Evolutionary conservation across 2,329 filamentous ascomycete genomes (phyloP).

Genomic region (Myriangium duriaei): DNA sequence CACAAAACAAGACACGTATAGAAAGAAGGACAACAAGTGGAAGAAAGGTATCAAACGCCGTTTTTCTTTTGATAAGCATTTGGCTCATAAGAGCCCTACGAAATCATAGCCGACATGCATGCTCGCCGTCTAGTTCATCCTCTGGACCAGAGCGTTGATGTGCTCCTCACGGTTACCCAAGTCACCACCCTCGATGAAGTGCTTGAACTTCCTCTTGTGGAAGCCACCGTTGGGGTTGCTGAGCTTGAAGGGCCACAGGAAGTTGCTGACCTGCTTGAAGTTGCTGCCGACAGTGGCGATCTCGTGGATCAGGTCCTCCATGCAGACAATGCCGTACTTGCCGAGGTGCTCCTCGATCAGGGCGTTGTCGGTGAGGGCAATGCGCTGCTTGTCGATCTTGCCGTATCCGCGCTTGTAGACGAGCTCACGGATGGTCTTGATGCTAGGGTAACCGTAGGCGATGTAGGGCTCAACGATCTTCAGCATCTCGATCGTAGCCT

Average conservation of each 20-base stretch:
- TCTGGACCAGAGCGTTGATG: slow-evolving; percentile 90
- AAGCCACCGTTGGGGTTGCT: slow-evolving; percentile 97
- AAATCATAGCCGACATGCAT: no score
- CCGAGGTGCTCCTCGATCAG: slow-evolving; percentile 94
- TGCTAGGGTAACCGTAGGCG: slow-evolving; percentile 98
- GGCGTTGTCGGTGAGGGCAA: slow-evolving; percentile 92
- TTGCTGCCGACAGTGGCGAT: slow-evolving; percentile 98
- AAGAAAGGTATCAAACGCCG: no score
- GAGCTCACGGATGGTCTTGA: slow-evolving; percentile 97
- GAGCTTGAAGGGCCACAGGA: slow-evolving; percentile 99
- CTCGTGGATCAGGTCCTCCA: slow-evolving; percentile 99
- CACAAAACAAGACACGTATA: no score
- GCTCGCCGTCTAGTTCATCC: slow-evolving; percentile 71
- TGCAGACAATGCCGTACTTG: slow-evolving; percentile 98
- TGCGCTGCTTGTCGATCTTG: slow-evolving; percentile 88
- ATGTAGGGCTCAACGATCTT: slow-evolving; percentile 98
- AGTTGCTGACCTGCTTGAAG: slow-evolving; percentile 96
- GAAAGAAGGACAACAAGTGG: no score
- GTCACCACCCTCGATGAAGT: slow-evolving; percentile 98
- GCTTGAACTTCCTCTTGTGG: slow-evolving; percentile 94
- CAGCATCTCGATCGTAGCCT: slow-evolving; percentile 94
- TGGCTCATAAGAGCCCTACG: no score
- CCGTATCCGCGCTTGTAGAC: slow-evolving; percentile 99
- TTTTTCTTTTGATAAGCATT: no score
- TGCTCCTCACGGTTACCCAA: slow-evolving; percentile 96